Conservation (phyloP, 140 eudicot species). For the Senecio squalidus region DNA sequence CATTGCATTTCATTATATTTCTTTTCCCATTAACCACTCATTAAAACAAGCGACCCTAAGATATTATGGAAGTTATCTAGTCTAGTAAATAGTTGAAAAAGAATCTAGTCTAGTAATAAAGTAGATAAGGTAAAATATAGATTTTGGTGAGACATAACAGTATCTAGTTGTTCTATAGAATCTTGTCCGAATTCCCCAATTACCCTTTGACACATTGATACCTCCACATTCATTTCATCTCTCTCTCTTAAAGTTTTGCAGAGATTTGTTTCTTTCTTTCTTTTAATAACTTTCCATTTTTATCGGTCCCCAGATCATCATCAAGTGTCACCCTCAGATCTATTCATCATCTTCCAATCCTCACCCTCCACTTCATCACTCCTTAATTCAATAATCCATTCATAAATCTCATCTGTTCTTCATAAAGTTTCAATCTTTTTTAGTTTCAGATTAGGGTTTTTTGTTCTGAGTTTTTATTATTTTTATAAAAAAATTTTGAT, state of each 20-base stretch:
- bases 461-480: background rate
- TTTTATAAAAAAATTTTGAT: background rate
- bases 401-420: constrained; percentile 28
- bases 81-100: too few species aligned
- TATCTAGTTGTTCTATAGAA: constrained; percentile 14
- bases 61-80: too few species aligned
- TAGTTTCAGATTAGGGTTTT: background rate
- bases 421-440: constrained; percentile 16
- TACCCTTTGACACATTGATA: constrained; percentile 8
- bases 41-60: too few species aligned
- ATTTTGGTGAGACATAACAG: constrained; percentile 5
- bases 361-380: constrained; percentile 16
- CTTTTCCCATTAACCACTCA: too few species aligned
- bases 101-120: too few species aligned
- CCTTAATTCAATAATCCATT: constrained; percentile 17
- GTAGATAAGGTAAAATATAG: background rate
- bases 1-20: too few species aligned
- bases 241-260: background rate
- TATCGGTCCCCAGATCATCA: constrained; percentile 23
- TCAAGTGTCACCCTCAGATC: constrained; percentile 34
- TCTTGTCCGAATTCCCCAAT: constrained; percentile 20
- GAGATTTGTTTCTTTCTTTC: too few species aligned
- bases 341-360: constrained; percentile 13
- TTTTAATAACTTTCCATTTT: constrained; percentile 22
- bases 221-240: background rate